Conservation (phyloP, 768 basidiomycete species). For the Termitomyces sp. region DNA sequence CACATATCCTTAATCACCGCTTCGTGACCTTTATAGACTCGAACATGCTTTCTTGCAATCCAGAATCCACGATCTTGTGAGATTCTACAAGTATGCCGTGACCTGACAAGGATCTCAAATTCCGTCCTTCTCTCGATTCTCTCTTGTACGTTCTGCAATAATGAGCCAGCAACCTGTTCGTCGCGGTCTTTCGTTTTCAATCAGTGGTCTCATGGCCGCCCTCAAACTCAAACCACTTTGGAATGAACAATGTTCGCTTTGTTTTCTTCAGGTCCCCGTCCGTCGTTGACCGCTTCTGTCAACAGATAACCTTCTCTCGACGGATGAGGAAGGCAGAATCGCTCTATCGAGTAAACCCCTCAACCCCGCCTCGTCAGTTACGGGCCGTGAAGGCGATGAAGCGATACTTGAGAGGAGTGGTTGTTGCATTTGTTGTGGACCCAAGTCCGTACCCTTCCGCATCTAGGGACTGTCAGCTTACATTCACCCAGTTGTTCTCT, state of each 20-base stretch:
- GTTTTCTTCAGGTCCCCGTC: background rate
- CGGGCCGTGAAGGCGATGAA: slow-evolving; percentile 20
- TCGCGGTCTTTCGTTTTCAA: slow-evolving; percentile 29
- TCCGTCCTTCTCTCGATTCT: background rate
- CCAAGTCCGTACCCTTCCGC: background rate
- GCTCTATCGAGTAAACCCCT: slow-evolving; percentile 18
- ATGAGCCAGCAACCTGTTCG: slow-evolving; percentile 12
- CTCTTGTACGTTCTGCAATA: slow-evolving; percentile 3
- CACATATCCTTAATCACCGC: too few relatives aligned
- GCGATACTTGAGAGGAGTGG: slow-evolving; percentile 22
- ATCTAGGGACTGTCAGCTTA: background rate
- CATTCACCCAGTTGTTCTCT: slow-evolving; percentile 35
- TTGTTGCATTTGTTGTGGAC: slow-evolving; percentile 46
- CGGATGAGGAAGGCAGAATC: slow-evolving; percentile 35
- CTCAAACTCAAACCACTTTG: slow-evolving; percentile 42
- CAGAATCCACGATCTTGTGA: too few relatives aligned
- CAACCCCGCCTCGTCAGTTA: slow-evolving; percentile 6
- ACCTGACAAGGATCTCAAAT: too few relatives aligned
- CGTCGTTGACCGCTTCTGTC: background rate
- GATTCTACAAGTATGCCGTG: too few relatives aligned
- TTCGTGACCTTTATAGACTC: too few relatives aligned
- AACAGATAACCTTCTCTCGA: slow-evolving; percentile 36
- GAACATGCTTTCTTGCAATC: too few relatives aligned
- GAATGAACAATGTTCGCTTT: slow-evolving; percentile 36
- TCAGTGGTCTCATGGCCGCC: slow-evolving; percentile 37